Conservation (phyloP, 148 eudicot species). For the Dianthus caryophyllus region DNA sequence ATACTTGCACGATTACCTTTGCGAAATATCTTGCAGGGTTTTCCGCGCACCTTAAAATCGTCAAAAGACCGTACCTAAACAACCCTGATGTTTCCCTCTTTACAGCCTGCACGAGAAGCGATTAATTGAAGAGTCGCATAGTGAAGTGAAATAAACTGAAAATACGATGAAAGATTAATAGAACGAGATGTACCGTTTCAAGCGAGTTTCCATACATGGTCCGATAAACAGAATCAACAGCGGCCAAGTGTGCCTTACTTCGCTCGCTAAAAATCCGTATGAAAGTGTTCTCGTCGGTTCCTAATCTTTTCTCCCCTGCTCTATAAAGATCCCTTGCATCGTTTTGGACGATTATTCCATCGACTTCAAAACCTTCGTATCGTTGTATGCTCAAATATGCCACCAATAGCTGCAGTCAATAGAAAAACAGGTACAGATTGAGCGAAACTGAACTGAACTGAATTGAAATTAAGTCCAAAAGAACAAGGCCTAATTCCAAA, state of each 20-base stretch:
- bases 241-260: slow-evolving; percentile 75
- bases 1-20: slow-evolving; percentile 35
- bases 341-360: slow-evolving; percentile 43
- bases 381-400: slow-evolving; percentile 49
- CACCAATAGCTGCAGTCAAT: slow-evolving; percentile 52
- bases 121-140: background rate
- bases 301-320: slow-evolving; percentile 88
- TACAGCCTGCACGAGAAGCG: slow-evolving; percentile 33
- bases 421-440: background rate
- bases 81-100: slow-evolving; percentile 60
- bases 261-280: slow-evolving; percentile 64
- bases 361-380: slow-evolving; percentile 78
- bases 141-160: background rate
- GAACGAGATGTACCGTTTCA: slow-evolving; percentile 34
- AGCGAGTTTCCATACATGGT: slow-evolving; percentile 46
- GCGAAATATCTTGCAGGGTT: slow-evolving; percentile 49
- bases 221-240: slow-evolving; percentile 51
- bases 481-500: background rate
- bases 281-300: slow-evolving; percentile 81
- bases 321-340: slow-evolving; percentile 72
- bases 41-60: slow-evolving; percentile 43
- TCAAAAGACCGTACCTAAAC: slow-evolving; percentile 38
- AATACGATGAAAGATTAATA: background rate
- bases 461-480: too few relatives aligned
- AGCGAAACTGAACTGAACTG: too few relatives aligned